Conservation (phyloP, 352 stramenopile species). For the Phytopythium vexans region DNA sequence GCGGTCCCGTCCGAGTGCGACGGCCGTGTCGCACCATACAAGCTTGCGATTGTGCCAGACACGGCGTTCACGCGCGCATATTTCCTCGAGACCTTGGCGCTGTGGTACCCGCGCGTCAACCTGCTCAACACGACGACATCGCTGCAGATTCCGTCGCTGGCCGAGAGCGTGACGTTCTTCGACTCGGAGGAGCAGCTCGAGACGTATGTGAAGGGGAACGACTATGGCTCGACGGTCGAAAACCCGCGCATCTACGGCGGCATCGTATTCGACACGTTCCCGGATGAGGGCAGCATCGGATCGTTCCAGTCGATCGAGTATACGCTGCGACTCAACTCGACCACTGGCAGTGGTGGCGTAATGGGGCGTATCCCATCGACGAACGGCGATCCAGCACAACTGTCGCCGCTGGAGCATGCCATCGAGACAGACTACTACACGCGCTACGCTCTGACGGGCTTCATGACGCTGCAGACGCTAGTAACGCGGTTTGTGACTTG, state of each 20-base stretch:
- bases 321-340: constrained; percentile 50
- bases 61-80: constrained; percentile 61
- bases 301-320: constrained; percentile 40
- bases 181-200: constrained; percentile 35
- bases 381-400: constrained; percentile 13
- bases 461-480: constrained; percentile 36
- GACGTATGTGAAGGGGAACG: constrained; percentile 41
- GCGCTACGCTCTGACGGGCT: constrained; percentile 19
- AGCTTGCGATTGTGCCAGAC: constrained; percentile 55
- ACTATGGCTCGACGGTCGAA: constrained; percentile 38
- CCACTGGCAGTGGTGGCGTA: constrained; percentile 9
- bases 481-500: constrained; percentile 31
- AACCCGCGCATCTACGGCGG: constrained; percentile 61
- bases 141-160: constrained; percentile 39
- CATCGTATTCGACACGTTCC: constrained; percentile 59
- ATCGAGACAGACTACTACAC: constrained; percentile 20
- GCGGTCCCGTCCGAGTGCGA: constrained; percentile 29
- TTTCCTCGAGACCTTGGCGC: constrained; percentile 58
- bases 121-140: constrained; percentile 18
- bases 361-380: constrained; percentile 19
- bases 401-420: constrained; percentile 17
- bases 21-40: constrained; percentile 48
- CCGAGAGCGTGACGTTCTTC: constrained; percentile 63
- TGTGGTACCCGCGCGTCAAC: constrained; percentile 46
- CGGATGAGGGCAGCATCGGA: constrained; percentile 25